These are phyloP conservation scores for Liquidambar formosana DNA, from an alignment of 164 flowering plant genomes.

Conservation along the genomic window DNA sequence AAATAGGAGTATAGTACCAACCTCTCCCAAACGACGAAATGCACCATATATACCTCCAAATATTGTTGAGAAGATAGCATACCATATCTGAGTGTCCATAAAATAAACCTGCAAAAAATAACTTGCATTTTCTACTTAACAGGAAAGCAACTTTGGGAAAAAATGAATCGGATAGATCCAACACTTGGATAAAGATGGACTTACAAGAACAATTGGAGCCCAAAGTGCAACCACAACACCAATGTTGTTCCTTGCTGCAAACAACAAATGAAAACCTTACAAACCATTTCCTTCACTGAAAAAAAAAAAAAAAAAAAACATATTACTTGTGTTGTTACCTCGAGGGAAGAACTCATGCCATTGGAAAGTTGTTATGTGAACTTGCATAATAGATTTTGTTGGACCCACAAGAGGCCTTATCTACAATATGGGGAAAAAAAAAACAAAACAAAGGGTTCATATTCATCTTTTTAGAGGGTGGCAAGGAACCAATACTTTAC, in stretches of 20 bases:
- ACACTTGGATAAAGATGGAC: slow-evolving; percentile 11
- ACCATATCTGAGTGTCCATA: slow-evolving; percentile 97
- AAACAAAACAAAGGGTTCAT: too few species aligned
- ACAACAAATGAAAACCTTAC: slow-evolving; percentile 8
- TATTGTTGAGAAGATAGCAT: slow-evolving; percentile 88
- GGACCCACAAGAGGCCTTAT: slow-evolving; percentile 83
- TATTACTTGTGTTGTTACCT: slow-evolving; percentile 40
- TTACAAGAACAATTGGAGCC: slow-evolving; percentile 88
- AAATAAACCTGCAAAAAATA: slow-evolving; percentile 69
- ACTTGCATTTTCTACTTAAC: background rate
- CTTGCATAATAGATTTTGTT: slow-evolving; percentile 68
- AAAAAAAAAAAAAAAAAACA: background rate
- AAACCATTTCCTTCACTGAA: background rate
- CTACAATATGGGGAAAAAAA: slow-evolving; percentile 41
- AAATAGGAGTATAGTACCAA: slow-evolving; percentile 18
- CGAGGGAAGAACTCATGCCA: slow-evolving; percentile 96
- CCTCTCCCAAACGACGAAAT: slow-evolving; percentile 95
- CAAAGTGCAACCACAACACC: slow-evolving; percentile 86
- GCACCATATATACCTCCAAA: slow-evolving; percentile 96
- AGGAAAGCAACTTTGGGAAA: background rate
- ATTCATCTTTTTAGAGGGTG: background rate
- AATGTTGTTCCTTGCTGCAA: slow-evolving; percentile 78
- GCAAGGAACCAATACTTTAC: background rate
- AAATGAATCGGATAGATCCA: background rate
- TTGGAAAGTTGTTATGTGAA: slow-evolving; percentile 34